A percentile compares a stretch with the other conserved stretches of the same genome.
phyloP scores from a whole-genome alignment of 148 eudicot species.

The Polygonum aviculare region DNA sequence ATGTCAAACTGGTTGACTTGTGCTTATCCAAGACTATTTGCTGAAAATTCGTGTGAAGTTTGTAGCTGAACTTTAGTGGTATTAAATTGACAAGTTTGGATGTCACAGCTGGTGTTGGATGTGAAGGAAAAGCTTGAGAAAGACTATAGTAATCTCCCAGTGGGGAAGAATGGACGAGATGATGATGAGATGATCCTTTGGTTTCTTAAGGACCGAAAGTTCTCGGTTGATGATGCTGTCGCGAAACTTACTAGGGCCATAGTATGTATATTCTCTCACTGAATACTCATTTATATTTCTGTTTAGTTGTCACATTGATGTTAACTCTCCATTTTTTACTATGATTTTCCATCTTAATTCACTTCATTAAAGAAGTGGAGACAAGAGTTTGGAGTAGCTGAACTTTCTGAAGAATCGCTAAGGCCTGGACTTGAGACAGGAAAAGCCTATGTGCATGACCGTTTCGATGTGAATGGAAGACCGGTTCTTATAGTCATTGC shows the following conservation, averaged over 20 bases:
- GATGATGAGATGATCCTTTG: constrained; percentile 91
- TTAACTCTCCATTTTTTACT: neutral
- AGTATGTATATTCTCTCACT: constrained; percentile 31
- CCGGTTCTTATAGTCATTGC: constrained; percentile 80
- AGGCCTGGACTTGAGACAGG: constrained; percentile 56
- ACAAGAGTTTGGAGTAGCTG: constrained; percentile 71
- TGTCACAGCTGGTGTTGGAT: constrained; percentile 45
- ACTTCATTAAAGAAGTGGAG: constrained; percentile 67
- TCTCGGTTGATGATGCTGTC: constrained; percentile 58
- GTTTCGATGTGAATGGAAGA: constrained; percentile 55
- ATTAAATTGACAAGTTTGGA: constrained; percentile 9
- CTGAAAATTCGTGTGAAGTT: neutral
- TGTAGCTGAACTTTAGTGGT: neutral
- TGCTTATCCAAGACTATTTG: neutral
- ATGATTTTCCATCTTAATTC: neutral
- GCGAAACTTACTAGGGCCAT: constrained; percentile 74
- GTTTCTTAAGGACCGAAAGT: constrained; percentile 87
- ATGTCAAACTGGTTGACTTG: neutral
- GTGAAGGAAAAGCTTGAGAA: constrained; percentile 77
- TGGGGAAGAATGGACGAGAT: constrained; percentile 82
- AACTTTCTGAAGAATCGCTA: constrained; percentile 69
- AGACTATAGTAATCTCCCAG: constrained; percentile 50
- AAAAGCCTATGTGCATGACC: constrained; percentile 70
- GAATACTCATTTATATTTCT: neutral
- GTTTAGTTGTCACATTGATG: too few relatives aligned